Evolutionary conservation across 331 rosid genomes (phyloP).

Genomic region (Pyrus hybrid): DNA sequence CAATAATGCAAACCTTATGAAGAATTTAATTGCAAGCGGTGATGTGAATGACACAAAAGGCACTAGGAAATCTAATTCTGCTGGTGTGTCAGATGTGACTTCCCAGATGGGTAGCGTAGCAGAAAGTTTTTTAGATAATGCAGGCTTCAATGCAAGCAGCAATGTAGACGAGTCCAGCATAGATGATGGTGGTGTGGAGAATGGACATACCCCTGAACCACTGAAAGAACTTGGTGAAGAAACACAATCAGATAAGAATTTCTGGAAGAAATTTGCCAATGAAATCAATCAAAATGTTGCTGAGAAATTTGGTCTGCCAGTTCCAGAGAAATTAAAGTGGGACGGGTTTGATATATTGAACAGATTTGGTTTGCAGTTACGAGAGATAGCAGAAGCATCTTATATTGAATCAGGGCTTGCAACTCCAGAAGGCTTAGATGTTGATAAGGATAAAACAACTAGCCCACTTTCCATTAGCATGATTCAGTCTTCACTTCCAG

Average conservation of each 20-base stretch:
- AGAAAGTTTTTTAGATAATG: constrained; percentile 24
- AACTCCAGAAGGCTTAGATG: constrained; percentile 42
- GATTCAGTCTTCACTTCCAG: constrained; percentile 64
- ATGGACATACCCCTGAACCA: constrained; percentile 29
- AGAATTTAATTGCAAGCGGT: constrained; percentile 30
- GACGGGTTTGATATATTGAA: constrained; percentile 74
- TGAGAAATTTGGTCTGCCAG: constrained; percentile 70
- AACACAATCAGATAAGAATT: constrained; percentile 48
- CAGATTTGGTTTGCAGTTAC: constrained; percentile 71
- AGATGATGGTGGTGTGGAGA: constrained; percentile 21
- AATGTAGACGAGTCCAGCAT: constrained; percentile 23
- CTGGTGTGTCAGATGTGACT: constrained; percentile 18
- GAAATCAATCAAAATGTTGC: constrained; percentile 58
- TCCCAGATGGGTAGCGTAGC: constrained; percentile 17
- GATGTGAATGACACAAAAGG: constrained; percentile 14
- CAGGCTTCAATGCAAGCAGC: constrained; percentile 16
- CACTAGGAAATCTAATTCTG: constrained; percentile 22
- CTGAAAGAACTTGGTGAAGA: constrained; percentile 25
- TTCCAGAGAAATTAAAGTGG: constrained; percentile 77
- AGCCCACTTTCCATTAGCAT: constrained; percentile 35
- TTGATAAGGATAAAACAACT: constrained; percentile 26
- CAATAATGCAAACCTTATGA: constrained; percentile 48
- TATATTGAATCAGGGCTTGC: constrained; percentile 93
- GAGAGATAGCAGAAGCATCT: constrained; percentile 55
- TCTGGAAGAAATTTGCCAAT: constrained; percentile 75